Evolutionary conservation across 2,329 filamentous ascomycete species (phyloP).

Genomic region (Fusarium newnesense): DNA sequence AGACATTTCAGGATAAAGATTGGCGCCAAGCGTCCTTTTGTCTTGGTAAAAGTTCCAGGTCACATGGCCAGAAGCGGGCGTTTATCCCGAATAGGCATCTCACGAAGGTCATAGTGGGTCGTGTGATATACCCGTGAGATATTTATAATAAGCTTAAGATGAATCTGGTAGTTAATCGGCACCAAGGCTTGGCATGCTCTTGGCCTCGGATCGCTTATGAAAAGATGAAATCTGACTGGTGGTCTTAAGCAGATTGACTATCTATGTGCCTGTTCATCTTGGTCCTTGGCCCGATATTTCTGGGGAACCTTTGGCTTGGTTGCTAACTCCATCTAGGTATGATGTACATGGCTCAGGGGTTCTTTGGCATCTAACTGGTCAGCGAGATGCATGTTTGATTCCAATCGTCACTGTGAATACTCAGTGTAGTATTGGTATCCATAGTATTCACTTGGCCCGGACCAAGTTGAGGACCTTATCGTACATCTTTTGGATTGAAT

Average conservation of each 20-base stretch:
- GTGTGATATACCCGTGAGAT: not conserved
- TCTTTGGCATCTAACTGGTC: not conserved
- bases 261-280: constrained; percentile 2
- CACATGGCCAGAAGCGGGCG: not conserved
- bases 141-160: constrained; percentile 5
- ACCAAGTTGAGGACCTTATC: not conserved
- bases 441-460: not conserved
- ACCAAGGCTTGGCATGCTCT: not conserved
- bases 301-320: not conserved
- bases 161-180: constrained; percentile 13
- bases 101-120: not conserved
- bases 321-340: not conserved
- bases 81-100: constrained; percentile 4
- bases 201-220: not conserved
- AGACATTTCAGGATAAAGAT: not conserved
- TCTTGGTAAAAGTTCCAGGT: not conserved
- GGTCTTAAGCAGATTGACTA: not conserved
- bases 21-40: too few relatives aligned
- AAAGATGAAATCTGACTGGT: not conserved
- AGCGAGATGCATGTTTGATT: not conserved
- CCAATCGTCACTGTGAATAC: not conserved
- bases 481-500: not conserved
- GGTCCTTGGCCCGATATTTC: not conserved
- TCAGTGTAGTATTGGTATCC: not conserved
- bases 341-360: not conserved